A percentile compares a stretch with the other conserved stretches of the same genome.
Evolutionary conservation across 1,284 basidiomycete genomes (phyloP).

Genomic region (Irpex sp.): DNA sequence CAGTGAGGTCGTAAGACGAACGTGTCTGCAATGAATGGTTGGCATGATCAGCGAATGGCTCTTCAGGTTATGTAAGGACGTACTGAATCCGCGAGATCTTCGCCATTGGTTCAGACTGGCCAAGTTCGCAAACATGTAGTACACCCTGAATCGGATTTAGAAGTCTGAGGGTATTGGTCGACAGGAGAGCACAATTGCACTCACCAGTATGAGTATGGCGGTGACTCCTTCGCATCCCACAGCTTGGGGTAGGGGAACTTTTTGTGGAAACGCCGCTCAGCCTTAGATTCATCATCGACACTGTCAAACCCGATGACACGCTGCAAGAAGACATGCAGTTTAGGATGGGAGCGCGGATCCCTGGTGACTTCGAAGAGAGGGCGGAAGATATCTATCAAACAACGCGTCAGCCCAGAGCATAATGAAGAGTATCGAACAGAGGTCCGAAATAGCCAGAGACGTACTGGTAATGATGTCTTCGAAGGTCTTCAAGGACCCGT

Average conservation of each 20-base stretch:
- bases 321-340: constrained; percentile 94
- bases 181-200: constrained; percentile 16
- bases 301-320: constrained; percentile 96
- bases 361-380: constrained; percentile 97
- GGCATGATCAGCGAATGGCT: neutral
- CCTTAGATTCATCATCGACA: constrained; percentile 97
- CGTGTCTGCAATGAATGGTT: constrained; percentile 56
- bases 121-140: constrained; percentile 98
- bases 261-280: constrained; percentile 87
- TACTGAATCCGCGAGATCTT: constrained; percentile 85
- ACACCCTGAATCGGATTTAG: constrained; percentile 57
- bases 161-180: neutral
- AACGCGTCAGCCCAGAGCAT: neutral
- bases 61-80: constrained; percentile 26
- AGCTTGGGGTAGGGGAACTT: constrained; percentile 94
- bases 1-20: constrained; percentile 97
- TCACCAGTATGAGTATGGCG: constrained; percentile 93
- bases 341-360: constrained; percentile 87
- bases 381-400: constrained; percentile 85
- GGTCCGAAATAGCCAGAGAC: constrained; percentile 26
- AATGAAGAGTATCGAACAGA: neutral
- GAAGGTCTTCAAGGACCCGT: constrained; percentile 83
- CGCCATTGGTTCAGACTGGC: constrained; percentile 95
- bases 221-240: constrained; percentile 89
- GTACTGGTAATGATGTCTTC: constrained; percentile 88